Conservation (phyloP, 441 rosid species). For the Gossypium schwendimanii region DNA sequence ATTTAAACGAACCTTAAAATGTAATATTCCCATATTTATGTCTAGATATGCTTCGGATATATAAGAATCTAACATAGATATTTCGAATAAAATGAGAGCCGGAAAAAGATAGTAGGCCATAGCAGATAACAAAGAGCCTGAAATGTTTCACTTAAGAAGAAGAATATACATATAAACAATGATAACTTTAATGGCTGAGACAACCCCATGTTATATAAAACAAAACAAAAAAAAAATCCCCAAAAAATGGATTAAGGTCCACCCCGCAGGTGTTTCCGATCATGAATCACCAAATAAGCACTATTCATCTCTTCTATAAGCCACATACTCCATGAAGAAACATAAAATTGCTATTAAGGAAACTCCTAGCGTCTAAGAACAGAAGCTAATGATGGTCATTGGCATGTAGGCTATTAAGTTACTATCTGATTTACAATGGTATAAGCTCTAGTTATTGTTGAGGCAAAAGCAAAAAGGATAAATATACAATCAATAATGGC, state of each 20-base stretch:
- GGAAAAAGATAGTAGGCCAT: not conserved
- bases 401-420: conserved; percentile 11
- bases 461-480: conserved; percentile 12
- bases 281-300: not conserved
- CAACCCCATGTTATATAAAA: not conserved
- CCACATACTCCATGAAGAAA: conserved; percentile 22
- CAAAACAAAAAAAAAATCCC: not conserved
- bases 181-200: not conserved
- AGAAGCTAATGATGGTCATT: conserved; percentile 12
- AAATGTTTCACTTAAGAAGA: not conserved
- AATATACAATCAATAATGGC: conserved; percentile 13
- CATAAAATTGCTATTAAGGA: conserved; percentile 16
- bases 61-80: too few relatives aligned
- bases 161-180: conserved; percentile 13
- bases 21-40: too few relatives aligned
- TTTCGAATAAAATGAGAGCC: too few relatives aligned
- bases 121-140: not conserved
- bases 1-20: too few relatives aligned
- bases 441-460: conserved; percentile 20
- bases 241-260: conserved; percentile 8
- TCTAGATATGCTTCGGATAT: too few relatives aligned
- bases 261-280: not conserved
- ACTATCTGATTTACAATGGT: conserved; percentile 25
- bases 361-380: not conserved
- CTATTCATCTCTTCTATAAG: not conserved